These are phyloP conservation scores for Platismatia glauca DNA, from an alignment of 495 filamentous ascomycete genomes.

Conservation along the genomic window DNA sequence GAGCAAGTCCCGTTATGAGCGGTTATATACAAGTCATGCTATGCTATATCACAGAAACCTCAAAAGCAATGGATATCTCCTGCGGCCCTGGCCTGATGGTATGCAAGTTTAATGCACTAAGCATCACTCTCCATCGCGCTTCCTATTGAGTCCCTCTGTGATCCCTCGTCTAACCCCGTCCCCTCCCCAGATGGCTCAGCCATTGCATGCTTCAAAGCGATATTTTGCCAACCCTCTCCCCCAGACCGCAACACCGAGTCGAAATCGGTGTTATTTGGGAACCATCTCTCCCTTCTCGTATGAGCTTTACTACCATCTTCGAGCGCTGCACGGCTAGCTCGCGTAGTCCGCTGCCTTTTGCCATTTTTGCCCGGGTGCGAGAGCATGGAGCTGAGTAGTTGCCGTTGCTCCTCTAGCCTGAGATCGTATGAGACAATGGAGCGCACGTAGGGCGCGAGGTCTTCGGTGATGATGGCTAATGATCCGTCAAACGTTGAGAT, in stretches of 20 bases:
- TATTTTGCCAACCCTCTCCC: constrained; percentile 52
- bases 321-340: constrained; percentile 70
- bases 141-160: constrained; percentile 3
- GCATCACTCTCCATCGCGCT: constrained; percentile 12
- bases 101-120: not conserved
- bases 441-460: constrained; percentile 79
- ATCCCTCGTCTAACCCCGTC: constrained; percentile 1
- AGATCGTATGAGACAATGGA: constrained; percentile 69
- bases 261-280: constrained; percentile 57
- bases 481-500: constrained; percentile 66
- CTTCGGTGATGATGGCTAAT: constrained; percentile 51
- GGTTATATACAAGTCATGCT: not conserved
- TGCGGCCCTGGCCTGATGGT: not conserved
- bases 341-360: constrained; percentile 65
- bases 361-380: constrained; percentile 40
- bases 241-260: constrained; percentile 57
- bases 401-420: constrained; percentile 55
- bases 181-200: constrained; percentile 20
- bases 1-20: not conserved
- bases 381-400: constrained; percentile 52
- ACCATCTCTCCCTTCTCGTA: constrained; percentile 70
- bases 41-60: not conserved
- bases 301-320: constrained; percentile 68
- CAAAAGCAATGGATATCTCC: not conserved
- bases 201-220: constrained; percentile 27